Evolutionary conservation across 306 rosid species (phyloP).

Genomic region (Cicer cuneatum): DNA sequence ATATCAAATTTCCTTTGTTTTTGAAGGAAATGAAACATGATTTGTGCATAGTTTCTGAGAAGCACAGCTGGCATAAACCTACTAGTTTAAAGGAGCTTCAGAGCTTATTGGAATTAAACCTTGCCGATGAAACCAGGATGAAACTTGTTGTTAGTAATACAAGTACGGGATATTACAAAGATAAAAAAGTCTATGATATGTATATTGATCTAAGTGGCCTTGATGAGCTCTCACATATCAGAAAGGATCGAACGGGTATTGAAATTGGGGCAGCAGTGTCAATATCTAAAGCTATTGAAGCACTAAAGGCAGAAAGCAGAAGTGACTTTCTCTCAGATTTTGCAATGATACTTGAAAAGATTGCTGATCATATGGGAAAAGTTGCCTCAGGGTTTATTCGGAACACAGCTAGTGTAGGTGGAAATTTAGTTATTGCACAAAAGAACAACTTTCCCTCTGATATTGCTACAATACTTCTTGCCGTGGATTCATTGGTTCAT

Average conservation of each 20-base stretch:
- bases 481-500: slow-evolving; percentile 64
- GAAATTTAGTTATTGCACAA: slow-evolving; percentile 88
- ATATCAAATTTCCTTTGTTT: slow-evolving; percentile 66
- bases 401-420: slow-evolving; percentile 81
- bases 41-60: slow-evolving; percentile 39
- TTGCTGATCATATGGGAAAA: slow-evolving; percentile 71
- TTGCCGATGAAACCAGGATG: slow-evolving; percentile 32
- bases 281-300: slow-evolving; percentile 70
- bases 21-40: slow-evolving; percentile 59
- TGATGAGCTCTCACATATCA: slow-evolving; percentile 62
- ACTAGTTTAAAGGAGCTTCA: slow-evolving; percentile 43
- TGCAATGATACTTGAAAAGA: slow-evolving; percentile 51
- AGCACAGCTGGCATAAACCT: slow-evolving; percentile 46
- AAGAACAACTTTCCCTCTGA: slow-evolving; percentile 80
- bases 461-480: slow-evolving; percentile 71
- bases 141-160: slow-evolving; percentile 76
- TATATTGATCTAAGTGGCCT: slow-evolving; percentile 64
- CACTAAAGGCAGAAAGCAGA: slow-evolving; percentile 48
- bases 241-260: slow-evolving; percentile 60
- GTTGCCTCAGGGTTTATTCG: slow-evolving; percentile 68
- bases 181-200: slow-evolving; percentile 51
- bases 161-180: slow-evolving; percentile 77
- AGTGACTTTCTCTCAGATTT: slow-evolving; percentile 48
- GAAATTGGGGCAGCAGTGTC: slow-evolving; percentile 74
- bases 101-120: slow-evolving; percentile 30